These are phyloP conservation scores for Collybiopsis confluens DNA, from an alignment of 768 basidiomycete species.

Conservation along the genomic window DNA sequence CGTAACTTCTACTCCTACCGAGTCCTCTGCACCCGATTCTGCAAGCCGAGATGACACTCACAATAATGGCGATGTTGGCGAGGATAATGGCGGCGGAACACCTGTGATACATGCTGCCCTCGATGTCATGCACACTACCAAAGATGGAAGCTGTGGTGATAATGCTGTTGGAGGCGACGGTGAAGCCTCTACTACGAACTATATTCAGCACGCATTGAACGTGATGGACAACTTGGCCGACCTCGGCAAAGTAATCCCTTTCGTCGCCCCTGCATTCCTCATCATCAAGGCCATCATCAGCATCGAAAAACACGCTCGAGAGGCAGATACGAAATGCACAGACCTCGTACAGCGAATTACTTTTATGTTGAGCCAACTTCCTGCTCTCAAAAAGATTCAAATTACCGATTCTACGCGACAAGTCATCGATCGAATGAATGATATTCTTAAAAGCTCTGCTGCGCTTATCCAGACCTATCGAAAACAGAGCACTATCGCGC, in stretches of 20 bases:
- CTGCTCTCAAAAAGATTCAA: slow-evolving; percentile 26
- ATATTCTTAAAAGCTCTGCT: slow-evolving; percentile 33
- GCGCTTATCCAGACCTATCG: slow-evolving; percentile 35
- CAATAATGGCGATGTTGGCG: no score
- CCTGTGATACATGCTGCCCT: no score
- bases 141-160: not conserved
- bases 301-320: slow-evolving; percentile 30
- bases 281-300: slow-evolving; percentile 36
- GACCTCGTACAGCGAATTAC: slow-evolving; percentile 37
- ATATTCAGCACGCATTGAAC: slow-evolving; percentile 25
- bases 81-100: no score
- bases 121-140: not conserved
- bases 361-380: slow-evolving; percentile 38
- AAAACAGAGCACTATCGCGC: slow-evolving; percentile 29
- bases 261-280: slow-evolving; percentile 34
- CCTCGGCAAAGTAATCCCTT: slow-evolving; percentile 31
- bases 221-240: slow-evolving; percentile 29
- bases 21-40: no score
- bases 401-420: slow-evolving; percentile 28
- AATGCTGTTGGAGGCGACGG: not conserved
- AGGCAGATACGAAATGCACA: slow-evolving; percentile 37
- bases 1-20: no score
- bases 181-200: not conserved
- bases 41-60: no score
- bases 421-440: slow-evolving; percentile 35